Base-by-base conservation (phyloP, 768 basidiomycete genomes). In the Mycena haematopus region DNA sequence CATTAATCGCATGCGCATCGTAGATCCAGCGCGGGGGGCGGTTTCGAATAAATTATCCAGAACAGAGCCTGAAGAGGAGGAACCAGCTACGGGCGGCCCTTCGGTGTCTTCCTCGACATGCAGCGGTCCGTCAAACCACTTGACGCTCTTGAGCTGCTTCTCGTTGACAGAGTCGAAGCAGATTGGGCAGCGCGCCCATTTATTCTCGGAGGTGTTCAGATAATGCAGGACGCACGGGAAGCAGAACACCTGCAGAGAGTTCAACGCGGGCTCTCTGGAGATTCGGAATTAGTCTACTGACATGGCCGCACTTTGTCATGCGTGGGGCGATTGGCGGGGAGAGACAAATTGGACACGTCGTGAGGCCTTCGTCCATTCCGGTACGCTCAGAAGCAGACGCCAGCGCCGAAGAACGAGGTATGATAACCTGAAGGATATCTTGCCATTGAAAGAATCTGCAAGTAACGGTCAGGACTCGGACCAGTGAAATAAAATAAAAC, bases 221-320 rank as follows among this genome's bases (percentile, higher is more conserved):
- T 95, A 95, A 74, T 95, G 95, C 45, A 98, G 79, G 59, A 96
- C 93, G 77, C 96, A 98, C 19, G 95, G 91, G 74, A 90, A 96
- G 75, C 96, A 99, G 77, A 89, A 99, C 45, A 97, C 88, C 95
- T 96, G 68, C 17, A 46, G 31, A 50, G 29, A 63, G 27, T 45
- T 56, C 56, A 49, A 63, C 59, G 51, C 35, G 52, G 53, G 63
- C 68, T 40, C 66, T 22, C 49, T 65, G 40, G 61, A 45, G 7
- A 56, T 36, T 31, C 47, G 50, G 52, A 60, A 61, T 25, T 56
- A n/a, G n/a, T n/a, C n/a, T n/a, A 89, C 93, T 78, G 69, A 96
- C 95, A 84, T 99, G 97, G 51, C 96, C 96, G 69, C 96, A 99
- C 79, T 94, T 96, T 24, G 96, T 98, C 89, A 95, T 95, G 52